phyloP scores from a whole-genome alignment of 306 rosid genomes.

The Cyamopsis tetragonoloba region DNA sequence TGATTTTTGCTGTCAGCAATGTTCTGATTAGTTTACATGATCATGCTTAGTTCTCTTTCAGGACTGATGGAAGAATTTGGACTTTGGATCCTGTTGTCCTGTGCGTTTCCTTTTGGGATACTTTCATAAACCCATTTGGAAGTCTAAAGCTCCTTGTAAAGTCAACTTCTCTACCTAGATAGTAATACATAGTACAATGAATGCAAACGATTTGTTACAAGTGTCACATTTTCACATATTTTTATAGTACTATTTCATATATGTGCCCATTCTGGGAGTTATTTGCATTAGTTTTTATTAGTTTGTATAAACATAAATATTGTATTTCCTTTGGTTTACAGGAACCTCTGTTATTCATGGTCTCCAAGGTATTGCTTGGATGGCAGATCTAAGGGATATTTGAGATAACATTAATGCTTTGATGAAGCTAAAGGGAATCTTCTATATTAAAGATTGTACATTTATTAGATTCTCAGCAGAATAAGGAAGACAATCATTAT shows the following conservation, averaged over 20 bases:
- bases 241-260: not conserved
- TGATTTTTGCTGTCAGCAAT: not conserved
- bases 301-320: not conserved
- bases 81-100: not conserved
- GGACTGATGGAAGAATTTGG: not conserved
- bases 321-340: not conserved
- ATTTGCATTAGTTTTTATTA: not conserved
- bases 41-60: not conserved
- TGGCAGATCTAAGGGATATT: not conserved
- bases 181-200: not conserved
- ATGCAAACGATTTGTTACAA: not conserved
- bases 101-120: not conserved
- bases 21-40: not conserved
- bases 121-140: not conserved
- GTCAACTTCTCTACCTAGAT: not conserved
- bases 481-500: constrained; percentile 1
- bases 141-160: not conserved
- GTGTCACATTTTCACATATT: not conserved
- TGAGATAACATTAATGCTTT: constrained; percentile 11
- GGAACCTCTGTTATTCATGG: not conserved
- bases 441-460: not conserved
- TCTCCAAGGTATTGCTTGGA: constrained; percentile 13
- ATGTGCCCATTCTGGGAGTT: not conserved
- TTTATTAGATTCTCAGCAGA: not conserved
- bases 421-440: not conserved